phyloP scores from a whole-genome alignment of 2,329 filamentous ascomycete species.

The Trichoderma pleuroti region DNA sequence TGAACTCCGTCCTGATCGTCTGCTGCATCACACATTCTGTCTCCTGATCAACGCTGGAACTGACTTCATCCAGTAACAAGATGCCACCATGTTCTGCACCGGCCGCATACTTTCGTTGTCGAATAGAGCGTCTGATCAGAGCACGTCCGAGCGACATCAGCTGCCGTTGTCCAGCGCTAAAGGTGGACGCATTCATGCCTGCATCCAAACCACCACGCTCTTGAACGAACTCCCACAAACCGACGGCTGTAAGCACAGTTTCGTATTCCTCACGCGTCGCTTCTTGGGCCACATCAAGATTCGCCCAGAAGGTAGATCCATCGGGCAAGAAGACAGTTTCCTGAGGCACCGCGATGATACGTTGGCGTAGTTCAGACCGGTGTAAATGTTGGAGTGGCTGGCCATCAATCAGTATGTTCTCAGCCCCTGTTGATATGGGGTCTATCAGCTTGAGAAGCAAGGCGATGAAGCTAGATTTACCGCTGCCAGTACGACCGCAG shows the following conservation, averaged over 20 bases:
- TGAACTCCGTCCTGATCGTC: background rate
- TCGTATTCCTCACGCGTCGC: background rate
- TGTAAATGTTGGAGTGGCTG: background rate
- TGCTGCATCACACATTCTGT: background rate
- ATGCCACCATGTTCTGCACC: background rate
- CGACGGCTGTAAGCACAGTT: conserved; percentile 24
- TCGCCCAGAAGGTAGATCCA: background rate
- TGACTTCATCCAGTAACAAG: background rate
- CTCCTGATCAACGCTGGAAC: background rate
- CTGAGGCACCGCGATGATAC: background rate
- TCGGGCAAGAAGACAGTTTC: background rate
- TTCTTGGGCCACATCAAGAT: background rate
- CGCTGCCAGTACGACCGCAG: background rate
- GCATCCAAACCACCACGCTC: conserved; percentile 35
- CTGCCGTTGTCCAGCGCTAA: conserved; percentile 60
- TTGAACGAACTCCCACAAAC: conserved; percentile 34
- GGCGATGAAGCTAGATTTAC: background rate
- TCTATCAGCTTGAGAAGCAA: background rate
- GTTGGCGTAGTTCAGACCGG: background rate
- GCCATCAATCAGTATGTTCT: background rate
- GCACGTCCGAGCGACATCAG: conserved; percentile 61
- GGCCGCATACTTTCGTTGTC: background rate
- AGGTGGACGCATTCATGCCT: conserved; percentile 43
- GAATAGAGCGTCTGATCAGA: conserved; percentile 39
- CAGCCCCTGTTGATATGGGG: background rate